Evolutionary conservation across 129 eudicot species (phyloP).

Genomic region (Helianthus tuberosus): DNA sequence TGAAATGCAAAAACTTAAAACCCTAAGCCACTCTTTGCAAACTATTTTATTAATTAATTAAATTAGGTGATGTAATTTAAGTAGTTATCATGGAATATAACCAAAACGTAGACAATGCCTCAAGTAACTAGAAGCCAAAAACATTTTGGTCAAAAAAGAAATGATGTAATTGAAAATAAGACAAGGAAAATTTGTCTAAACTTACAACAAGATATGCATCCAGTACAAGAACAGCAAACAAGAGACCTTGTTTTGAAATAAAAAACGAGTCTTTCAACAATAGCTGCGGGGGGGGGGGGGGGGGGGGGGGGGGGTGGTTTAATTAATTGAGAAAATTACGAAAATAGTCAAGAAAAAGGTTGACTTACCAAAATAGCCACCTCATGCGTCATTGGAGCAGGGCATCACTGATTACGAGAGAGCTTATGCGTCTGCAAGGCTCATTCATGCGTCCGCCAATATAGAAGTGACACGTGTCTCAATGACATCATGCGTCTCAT

Average conservation of each 20-base stretch:
- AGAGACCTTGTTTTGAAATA: background rate
- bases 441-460: no score
- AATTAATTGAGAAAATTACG: no score
- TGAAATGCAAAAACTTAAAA: constrained; percentile 1
- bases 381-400: no score
- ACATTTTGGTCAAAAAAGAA: constrained; percentile 18
- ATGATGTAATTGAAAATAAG: background rate
- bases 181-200: background rate
- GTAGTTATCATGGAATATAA: constrained; percentile 38
- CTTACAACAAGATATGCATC: constrained; percentile 16
- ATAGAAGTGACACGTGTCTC: no score
- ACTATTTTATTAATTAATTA: background rate
- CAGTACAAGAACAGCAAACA: background rate
- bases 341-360: no score
- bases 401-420: no score
- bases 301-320: background rate
- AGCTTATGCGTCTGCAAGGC: no score
- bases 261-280: constrained; percentile 27
- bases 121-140: constrained; percentile 17
- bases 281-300: constrained; percentile 18
- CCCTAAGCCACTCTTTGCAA: constrained; percentile 13
- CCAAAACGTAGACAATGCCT: background rate
- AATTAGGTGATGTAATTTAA: constrained; percentile 19
- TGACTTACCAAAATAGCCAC: no score
- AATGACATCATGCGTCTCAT: no score